Conservation (phyloP, 345 rosid genomes). For the Theobroma cacao region DNA sequence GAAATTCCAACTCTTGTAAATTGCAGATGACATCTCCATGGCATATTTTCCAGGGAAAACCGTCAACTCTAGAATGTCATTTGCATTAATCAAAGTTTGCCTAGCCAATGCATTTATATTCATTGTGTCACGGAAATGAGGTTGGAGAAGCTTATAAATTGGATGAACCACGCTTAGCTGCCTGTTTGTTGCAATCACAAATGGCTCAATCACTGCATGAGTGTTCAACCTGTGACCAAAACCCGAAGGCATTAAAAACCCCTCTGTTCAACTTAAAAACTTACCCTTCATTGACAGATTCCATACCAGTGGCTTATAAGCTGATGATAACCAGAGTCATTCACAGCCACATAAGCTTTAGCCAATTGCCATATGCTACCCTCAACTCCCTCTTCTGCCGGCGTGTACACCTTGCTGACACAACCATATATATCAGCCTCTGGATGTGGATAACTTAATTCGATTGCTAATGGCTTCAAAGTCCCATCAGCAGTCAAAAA, state of each 20-base stretch:
- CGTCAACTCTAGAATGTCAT: conserved; percentile 58
- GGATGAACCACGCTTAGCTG: conserved; percentile 82
- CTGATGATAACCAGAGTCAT: conserved; percentile 85
- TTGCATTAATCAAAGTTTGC: conserved; percentile 55
- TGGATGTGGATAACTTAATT: conserved; percentile 70
- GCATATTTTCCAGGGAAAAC: conserved; percentile 60
- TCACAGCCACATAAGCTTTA: conserved; percentile 77
- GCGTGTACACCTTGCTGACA: conserved; percentile 54
- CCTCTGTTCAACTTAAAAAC: background rate
- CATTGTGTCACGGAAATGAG: conserved; percentile 88
- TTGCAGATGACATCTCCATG: conserved; percentile 57
- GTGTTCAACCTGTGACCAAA: conserved; percentile 55
- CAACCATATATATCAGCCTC: conserved; percentile 60
- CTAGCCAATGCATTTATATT: conserved; percentile 65
- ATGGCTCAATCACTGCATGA: conserved; percentile 70
- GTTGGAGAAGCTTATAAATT: conserved; percentile 66
- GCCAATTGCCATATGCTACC: conserved; percentile 77
- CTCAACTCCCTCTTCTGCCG: conserved; percentile 55
- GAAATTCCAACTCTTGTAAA: conserved; percentile 59
- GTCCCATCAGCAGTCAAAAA: conserved; percentile 75
- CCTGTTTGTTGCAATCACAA: conserved; percentile 63
- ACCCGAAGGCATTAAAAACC: background rate
- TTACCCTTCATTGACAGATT: background rate
- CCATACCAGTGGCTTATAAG: conserved; percentile 86
- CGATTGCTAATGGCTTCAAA: conserved; percentile 77